Evolutionary conservation across 176 grass and related monocot species (phyloP).

Genomic region (Alopecurus myosuroides): DNA sequence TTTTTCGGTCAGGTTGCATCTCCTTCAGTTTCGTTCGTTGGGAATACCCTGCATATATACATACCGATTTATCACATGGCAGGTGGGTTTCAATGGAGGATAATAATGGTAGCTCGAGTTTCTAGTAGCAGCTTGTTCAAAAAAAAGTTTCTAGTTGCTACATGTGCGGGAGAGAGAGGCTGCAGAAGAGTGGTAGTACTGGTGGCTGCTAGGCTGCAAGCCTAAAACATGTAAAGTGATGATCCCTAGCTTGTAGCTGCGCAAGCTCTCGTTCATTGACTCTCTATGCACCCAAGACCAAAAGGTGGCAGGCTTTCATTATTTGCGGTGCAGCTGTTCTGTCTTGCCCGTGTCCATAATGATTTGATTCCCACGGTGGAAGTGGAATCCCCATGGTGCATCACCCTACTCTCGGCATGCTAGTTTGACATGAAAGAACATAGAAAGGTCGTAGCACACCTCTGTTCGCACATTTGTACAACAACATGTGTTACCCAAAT

Average conservation of each 20-base stretch:
- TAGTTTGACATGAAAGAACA: constrained; percentile 34
- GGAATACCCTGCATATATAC: background rate
- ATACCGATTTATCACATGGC: background rate
- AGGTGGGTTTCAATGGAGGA: background rate
- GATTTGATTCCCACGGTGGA: constrained; percentile 32
- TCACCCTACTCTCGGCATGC: constrained; percentile 6
- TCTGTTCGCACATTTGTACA: background rate
- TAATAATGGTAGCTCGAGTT: background rate
- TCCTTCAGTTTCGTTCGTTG: background rate
- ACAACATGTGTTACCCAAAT: background rate
- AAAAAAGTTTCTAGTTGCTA: no score
- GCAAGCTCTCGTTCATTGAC: constrained; percentile 10
- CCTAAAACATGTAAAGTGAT: background rate
- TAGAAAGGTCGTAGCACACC: background rate
- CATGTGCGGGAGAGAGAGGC: no score
- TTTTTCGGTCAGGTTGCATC: background rate
- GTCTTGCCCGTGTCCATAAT: constrained; percentile 29
- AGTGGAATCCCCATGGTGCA: background rate
- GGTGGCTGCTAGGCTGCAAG: background rate
- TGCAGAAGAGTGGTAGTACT: background rate
- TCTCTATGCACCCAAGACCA: background rate
- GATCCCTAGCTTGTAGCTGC: background rate
- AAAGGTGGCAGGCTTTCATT: constrained; percentile 38
- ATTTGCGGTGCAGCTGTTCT: constrained; percentile 19
- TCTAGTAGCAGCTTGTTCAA: no score